Base-by-base conservation (phyloP, 805 yeast species). In the Blastobotrys chiropterorum region DNA sequence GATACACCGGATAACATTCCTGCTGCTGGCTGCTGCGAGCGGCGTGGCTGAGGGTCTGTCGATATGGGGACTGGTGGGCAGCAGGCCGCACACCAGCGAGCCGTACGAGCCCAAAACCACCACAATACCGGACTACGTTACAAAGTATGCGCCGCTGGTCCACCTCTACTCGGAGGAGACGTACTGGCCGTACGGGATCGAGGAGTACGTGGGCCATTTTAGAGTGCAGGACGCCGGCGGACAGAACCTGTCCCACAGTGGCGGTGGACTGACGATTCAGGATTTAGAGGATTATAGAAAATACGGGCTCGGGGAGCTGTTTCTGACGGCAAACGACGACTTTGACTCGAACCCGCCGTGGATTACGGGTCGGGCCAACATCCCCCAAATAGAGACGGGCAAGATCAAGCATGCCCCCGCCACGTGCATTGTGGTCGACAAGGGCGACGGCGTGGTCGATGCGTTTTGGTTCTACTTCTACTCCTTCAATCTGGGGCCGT, bases 381-480 rank as follows among this genome's bases (percentile, higher is more conserved):
- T 75, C 50, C 97, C 97, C 1, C 81, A 80, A 48, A 69, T 84
- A 42, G 76, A 81, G 50, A 80, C 82, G 26, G 97, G 97, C 0
- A 77, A 76, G 50, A 82, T 88, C 21, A 71, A 73, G 49, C 70
- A 82, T 57, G 97, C 95, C 0, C 95, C 97, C 0, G 90, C 95
- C 0, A 76, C 84, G 0, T 67, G 90, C 30, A 76, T 92, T 20
- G 90, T 88, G 0, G 90, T 87, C 0, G 97, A 92, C 63, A 90
- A 90, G 65, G 97, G 96, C 1, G 85, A 89, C 59, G 96, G 96
- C 2, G 83, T 94, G 88, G 86, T 90, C 0, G 99, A 92, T 66
- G 88, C 97, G 0, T 92, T 80, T 65, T 92, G 98, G 97, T 94
- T 92, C 67, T 90, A 88, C 64, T 92, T 92, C 64, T 92, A 94